Conservation (phyloP, 164 flowering plant genomes). For the Hamamelis virginiana region DNA sequence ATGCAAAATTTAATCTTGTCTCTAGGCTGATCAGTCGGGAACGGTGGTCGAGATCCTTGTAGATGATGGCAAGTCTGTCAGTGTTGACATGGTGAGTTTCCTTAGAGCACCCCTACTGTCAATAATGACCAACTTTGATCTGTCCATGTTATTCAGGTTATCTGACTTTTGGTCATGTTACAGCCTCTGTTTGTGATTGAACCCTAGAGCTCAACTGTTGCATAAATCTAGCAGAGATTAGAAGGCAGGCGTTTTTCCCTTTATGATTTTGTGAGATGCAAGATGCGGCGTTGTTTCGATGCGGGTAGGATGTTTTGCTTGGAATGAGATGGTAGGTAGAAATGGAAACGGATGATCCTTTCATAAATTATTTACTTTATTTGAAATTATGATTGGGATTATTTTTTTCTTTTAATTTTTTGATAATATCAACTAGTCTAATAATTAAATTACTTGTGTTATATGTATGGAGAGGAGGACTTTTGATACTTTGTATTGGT, state of each 20-base stretch:
- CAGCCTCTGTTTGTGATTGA: constrained; percentile 49
- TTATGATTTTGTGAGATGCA: constrained; percentile 5
- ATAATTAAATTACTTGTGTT: neutral
- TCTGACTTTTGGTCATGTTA: neutral
- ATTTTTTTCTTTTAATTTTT: neutral
- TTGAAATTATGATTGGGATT: neutral
- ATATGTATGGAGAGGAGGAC: too few relatives aligned
- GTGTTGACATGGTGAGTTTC: constrained; percentile 50
- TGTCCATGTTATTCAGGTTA: neutral
- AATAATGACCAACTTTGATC: neutral
- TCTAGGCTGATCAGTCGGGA: constrained; percentile 59
- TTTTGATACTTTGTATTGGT: too few relatives aligned
- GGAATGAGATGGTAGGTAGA: constrained; percentile 7
- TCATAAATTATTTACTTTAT: neutral
- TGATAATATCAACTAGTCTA: neutral
- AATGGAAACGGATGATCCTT: neutral
- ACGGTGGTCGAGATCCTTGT: constrained; percentile 48
- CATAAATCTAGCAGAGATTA: neutral
- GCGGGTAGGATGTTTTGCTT: constrained; percentile 12
- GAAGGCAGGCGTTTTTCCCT: neutral
- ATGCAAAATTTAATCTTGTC: neutral
- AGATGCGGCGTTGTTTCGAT: constrained; percentile 19
- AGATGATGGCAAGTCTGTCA: constrained; percentile 59
- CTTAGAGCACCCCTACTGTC: neutral
- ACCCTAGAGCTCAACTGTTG: constrained; percentile 22